Evolutionary conservation across 2,329 filamentous ascomycete genomes (phyloP), one percentile per base, ranked within the genome.

Genomic region (Alternaria burnsii): DNA sequence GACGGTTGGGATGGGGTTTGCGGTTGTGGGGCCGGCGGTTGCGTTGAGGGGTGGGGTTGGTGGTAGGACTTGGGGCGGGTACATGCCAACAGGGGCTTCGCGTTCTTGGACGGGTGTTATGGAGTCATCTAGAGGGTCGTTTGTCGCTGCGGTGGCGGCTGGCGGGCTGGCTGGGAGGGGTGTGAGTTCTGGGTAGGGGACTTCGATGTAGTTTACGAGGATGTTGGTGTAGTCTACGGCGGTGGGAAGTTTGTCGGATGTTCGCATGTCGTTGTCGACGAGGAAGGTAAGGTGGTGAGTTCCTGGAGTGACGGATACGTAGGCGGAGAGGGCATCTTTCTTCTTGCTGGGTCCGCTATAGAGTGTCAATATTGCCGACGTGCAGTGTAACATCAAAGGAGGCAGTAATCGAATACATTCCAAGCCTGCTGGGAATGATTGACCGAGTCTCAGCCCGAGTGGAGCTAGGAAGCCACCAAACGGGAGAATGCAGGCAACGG

Each of bases 191-290:
- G 93, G 90, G 36, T 92, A 88, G 71, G 87, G 92, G 63, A 98
- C 91, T 82, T 99, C 95, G 74, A 99, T 92, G 77, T 98, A 99
- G 81, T 99, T 99, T 80, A 99, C 94, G 18, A 99, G 85, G 76
- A 97, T 97, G 81, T 98, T 98, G 66, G 93, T 96, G 78, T 96
- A 97, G 78, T 99, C 95, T 59, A 99, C 95, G 2, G 95, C 97
- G 0, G 95, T 98, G 14, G 95, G 94, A 56, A 97, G 84, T 66
- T 91, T 88, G 61, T 91, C 89, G 16, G 93, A 95, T 14, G 93
- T 95, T 76, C 90, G 88, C 93, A 97, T 97, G 73, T 94, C 90
- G 59, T 91, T 92, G 80, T 98, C 94, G 52, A 97, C 93, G 68
- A 99, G 86, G 81, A 98, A 99, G 75, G 96, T 94, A 73, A 99